These are phyloP conservation scores for Torrubiella hemipterigena DNA, from an alignment of 2,329 filamentous ascomycete genomes.

Conservation along the genomic window DNA sequence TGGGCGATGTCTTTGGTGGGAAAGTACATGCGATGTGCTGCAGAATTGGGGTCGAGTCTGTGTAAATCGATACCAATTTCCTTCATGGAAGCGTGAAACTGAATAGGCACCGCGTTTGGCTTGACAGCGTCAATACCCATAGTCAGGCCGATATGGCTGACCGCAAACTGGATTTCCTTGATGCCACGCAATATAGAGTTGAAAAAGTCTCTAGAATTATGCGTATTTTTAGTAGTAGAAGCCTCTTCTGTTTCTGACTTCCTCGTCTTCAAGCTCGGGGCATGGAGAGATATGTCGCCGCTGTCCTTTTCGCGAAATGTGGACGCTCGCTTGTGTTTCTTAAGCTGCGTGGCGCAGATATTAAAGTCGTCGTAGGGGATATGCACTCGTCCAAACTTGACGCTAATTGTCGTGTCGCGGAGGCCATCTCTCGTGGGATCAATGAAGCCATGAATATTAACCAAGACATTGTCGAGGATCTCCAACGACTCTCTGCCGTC, in stretches of 20 bases:
- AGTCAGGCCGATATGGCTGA: slow-evolving; percentile 81
- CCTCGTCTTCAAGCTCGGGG: slow-evolving; percentile 62
- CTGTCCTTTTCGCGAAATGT: slow-evolving; percentile 26
- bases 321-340: slow-evolving; percentile 26
- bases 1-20: slow-evolving; percentile 85
- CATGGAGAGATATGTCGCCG: slow-evolving; percentile 53
- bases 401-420: slow-evolving; percentile 75
- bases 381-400: slow-evolving; percentile 85
- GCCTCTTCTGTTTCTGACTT: slow-evolving; percentile 53
- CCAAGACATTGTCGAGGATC: slow-evolving; percentile 71
- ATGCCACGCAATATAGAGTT: slow-evolving; percentile 84
- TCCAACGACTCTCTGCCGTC: slow-evolving; percentile 78
- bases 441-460: slow-evolving; percentile 86
- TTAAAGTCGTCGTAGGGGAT: slow-evolving; percentile 81
- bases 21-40: slow-evolving; percentile 97
- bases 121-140: slow-evolving; percentile 63
- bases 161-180: slow-evolving; percentile 90
- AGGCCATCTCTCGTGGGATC: slow-evolving; percentile 78
- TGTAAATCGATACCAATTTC: slow-evolving; percentile 91
- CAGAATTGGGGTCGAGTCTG: slow-evolving; percentile 80
- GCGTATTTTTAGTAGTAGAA: slow-evolving; percentile 67
- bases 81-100: slow-evolving; percentile 86
- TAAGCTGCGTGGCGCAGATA: slow-evolving; percentile 46
- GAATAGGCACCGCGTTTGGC: slow-evolving; percentile 56
- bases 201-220: slow-evolving; percentile 87